Evolutionary conservation across 345 rosid species (phyloP).

Genomic region (Gossypium australe): DNA sequence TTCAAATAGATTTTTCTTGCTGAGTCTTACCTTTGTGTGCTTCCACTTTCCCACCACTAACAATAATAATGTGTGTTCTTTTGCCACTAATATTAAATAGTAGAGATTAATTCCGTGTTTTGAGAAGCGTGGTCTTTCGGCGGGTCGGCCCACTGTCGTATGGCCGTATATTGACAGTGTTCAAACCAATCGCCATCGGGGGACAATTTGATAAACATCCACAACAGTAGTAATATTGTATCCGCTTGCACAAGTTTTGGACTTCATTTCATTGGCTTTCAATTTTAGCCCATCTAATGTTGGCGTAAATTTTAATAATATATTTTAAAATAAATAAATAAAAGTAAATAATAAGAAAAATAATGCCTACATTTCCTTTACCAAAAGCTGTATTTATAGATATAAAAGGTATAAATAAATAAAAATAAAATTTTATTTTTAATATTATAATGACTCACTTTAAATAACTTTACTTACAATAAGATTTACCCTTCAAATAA

Average conservation of each 20-base stretch:
- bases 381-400: too few species aligned
- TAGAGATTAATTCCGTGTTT: conserved; percentile 21
- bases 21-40: background rate
- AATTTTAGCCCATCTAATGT: background rate
- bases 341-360: too few species aligned
- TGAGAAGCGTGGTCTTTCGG: conserved; percentile 21
- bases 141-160: conserved; percentile 9
- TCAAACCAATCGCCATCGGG: background rate
- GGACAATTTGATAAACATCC: background rate
- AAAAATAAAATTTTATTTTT: too few species aligned
- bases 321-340: background rate
- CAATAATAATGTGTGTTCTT: background rate
- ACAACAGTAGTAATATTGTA: too few species aligned
- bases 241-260: background rate
- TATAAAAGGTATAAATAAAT: too few species aligned
- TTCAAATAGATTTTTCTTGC: too few species aligned
- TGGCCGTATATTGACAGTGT: background rate
- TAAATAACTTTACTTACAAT: too few species aligned
- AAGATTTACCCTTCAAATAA: too few species aligned
- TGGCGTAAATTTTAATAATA: too few species aligned
- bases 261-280: background rate
- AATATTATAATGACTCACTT: too few species aligned
- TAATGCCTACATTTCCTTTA: too few species aligned
- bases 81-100: background rate
- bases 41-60: conserved; percentile 7